phyloP scores from a whole-genome alignment of 78 protist genomes.

The Dictyostelium purpureum region DNA sequence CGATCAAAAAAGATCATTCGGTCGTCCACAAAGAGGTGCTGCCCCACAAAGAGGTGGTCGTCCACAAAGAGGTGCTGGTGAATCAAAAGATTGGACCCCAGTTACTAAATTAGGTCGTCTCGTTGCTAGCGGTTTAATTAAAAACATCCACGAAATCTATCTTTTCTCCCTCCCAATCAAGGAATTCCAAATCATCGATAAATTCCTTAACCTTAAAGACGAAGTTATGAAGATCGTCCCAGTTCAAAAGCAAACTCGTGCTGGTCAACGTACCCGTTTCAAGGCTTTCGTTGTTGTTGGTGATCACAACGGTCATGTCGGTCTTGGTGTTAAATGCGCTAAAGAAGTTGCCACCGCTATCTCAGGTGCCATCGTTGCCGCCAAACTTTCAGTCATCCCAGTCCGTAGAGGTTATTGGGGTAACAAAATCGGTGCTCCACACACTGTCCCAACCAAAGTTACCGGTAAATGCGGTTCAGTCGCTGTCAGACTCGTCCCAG shows the following conservation, averaged over 20 bases:
- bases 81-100: constrained; percentile 98
- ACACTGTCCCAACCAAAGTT: constrained; percentile 99
- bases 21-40: constrained; percentile 69
- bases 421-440: constrained; percentile 98
- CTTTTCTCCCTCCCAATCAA: constrained; percentile 99
- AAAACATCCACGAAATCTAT: constrained; percentile 98
- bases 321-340: constrained; percentile 99
- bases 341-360: constrained; percentile 99
- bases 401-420: constrained; percentile 99
- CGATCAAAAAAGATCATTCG: constrained; percentile 31
- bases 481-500: constrained; percentile 98
- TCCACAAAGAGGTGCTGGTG: constrained; percentile 89
- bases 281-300: constrained; percentile 97
- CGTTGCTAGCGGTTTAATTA: constrained; percentile 96
- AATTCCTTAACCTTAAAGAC: constrained; percentile 95
- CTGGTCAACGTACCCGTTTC: constrained; percentile 99
- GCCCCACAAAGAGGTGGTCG: constrained; percentile 90
- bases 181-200: constrained; percentile 99
- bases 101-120: constrained; percentile 99
- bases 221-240: constrained; percentile 99
- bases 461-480: constrained; percentile 99
- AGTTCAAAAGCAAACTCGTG: constrained; percentile 99
- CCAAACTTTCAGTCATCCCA: constrained; percentile 99
- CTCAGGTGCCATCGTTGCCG: constrained; percentile 97
- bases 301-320: constrained; percentile 98